Evolutionary conservation across 2,329 filamentous ascomycete genomes (phyloP).

Genomic region (Verruconis gallopava): DNA sequence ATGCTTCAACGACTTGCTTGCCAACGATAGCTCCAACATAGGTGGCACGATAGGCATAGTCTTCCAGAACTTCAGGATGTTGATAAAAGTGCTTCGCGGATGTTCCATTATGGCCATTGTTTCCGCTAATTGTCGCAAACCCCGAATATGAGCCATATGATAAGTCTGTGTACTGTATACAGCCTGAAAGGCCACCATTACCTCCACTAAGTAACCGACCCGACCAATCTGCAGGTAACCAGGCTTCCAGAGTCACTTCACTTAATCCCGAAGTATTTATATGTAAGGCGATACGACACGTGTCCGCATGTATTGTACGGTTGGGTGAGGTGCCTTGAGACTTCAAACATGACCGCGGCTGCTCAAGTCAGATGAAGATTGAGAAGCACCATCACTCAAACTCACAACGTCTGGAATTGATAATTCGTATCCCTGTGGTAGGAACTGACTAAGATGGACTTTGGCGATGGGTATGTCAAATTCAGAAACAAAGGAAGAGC

Average conservation of each 20-base stretch:
- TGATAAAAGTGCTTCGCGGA: slow-evolving; percentile 34
- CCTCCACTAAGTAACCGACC: slow-evolving; percentile 27
- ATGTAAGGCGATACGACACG: slow-evolving; percentile 29
- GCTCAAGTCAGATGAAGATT: no score
- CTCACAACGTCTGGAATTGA: no score
- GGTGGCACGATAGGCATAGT: slow-evolving; percentile 14
- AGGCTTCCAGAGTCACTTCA: slow-evolving; percentile 32
- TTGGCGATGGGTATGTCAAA: neutral
- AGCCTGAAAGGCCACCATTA: slow-evolving; percentile 30
- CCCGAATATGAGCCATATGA: slow-evolving; percentile 26
- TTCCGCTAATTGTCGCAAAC: slow-evolving; percentile 28
- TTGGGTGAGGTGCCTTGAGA: no score
- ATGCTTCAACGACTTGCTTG: slow-evolving; percentile 27
- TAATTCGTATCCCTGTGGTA: no score
- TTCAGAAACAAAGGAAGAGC: neutral
- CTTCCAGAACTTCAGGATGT: slow-evolving; percentile 29
- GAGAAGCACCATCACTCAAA: no score
- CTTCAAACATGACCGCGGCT: no score
- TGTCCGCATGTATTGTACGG: no score
- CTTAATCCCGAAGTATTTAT: slow-evolving; percentile 27
- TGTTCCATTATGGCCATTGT: slow-evolving; percentile 31
- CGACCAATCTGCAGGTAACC: slow-evolving; percentile 30
- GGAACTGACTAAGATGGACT: no score
- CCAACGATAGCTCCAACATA: slow-evolving; percentile 28
- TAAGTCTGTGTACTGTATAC: slow-evolving; percentile 24